Conservation (phyloP, 768 basidiomycete genomes). For the Pleurotus citrinopileatus region DNA sequence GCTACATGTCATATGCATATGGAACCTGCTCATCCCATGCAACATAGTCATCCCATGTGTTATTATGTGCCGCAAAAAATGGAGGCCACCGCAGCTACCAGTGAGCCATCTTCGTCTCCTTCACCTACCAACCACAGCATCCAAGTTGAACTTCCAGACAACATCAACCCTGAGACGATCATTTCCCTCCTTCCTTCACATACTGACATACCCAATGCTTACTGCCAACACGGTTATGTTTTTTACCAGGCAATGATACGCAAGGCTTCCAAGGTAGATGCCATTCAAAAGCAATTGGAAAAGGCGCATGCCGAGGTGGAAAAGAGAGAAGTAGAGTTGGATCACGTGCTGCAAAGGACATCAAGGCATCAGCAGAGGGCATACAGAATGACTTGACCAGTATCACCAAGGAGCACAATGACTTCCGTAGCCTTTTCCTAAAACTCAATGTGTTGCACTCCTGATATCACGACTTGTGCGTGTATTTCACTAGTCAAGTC, state of each 20-base stretch:
- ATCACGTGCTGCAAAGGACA: too few species aligned
- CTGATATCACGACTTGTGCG: too few species aligned
- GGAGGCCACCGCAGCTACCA: slow-evolving; percentile 46
- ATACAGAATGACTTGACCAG: too few species aligned
- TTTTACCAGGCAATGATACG: slow-evolving; percentile 62
- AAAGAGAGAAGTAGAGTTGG: slow-evolving; percentile 78
- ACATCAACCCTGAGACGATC: slow-evolving; percentile 63
- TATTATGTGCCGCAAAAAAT: too few species aligned
- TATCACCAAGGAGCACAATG: too few species aligned
- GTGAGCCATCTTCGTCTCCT: slow-evolving; percentile 18
- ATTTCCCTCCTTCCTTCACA: slow-evolving; percentile 62
- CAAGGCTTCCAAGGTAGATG: slow-evolving; percentile 55
- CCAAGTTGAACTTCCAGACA: slow-evolving; percentile 54
- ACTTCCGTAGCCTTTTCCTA: too few species aligned
- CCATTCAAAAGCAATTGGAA: slow-evolving; percentile 61
- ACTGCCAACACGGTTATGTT: slow-evolving; percentile 57
- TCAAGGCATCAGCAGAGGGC: too few species aligned
- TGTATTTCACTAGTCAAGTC: too few species aligned
- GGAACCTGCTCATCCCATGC: too few species aligned
- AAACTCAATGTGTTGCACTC: too few species aligned
- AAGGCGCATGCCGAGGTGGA: slow-evolving; percentile 64
- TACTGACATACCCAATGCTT: slow-evolving; percentile 49
- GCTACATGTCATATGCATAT: too few species aligned
- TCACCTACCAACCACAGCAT: slow-evolving; percentile 21
- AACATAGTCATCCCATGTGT: too few species aligned